A percentile compares a stretch with the other conserved stretches of the same genome.
Conservation (phyloP, 1,284 basidiomycete species). For the Rhodotorula sp. region DNA sequence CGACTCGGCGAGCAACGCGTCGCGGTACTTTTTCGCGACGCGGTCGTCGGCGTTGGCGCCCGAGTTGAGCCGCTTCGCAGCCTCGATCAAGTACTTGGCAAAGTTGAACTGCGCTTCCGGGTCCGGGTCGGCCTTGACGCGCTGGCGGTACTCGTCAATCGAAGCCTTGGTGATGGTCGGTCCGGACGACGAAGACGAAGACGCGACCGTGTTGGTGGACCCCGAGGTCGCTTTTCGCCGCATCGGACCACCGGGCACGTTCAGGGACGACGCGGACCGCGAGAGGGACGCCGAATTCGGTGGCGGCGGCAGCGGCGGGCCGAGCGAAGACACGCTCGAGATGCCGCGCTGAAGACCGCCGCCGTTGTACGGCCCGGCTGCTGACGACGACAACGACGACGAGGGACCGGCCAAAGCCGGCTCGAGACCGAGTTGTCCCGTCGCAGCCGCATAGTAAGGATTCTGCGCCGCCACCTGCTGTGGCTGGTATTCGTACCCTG, state of each 20-base stretch:
- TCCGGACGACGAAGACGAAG: constrained; percentile 16
- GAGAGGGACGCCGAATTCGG: constrained; percentile 9
- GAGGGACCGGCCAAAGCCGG: not conserved
- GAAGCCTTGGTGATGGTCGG: constrained; percentile 70
- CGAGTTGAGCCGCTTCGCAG: constrained; percentile 72
- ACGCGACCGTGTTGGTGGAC: constrained; percentile 2
- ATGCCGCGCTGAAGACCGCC: constrained; percentile 26
- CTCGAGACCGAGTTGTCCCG: constrained; percentile 37
- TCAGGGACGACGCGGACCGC: constrained; percentile 28
- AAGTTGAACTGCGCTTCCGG: constrained; percentile 98
- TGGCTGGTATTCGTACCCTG: constrained; percentile 34
- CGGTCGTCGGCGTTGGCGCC: constrained; percentile 45
- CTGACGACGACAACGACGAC: not conserved
- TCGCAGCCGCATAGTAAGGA: constrained; percentile 42
- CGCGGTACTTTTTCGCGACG: constrained; percentile 71
- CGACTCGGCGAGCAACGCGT: constrained; percentile 80
- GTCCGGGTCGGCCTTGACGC: constrained; percentile 97
- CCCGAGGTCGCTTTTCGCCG: constrained; percentile 26
- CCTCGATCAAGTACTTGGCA: constrained; percentile 97
- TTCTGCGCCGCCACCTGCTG: constrained; percentile 33
- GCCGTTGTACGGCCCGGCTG: not conserved
- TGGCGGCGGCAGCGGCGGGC: not conserved
- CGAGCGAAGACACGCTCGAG: constrained; percentile 30
- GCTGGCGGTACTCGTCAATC: constrained; percentile 92
- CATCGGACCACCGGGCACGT: constrained; percentile 26